phyloP scores from a whole-genome alignment of 371 early-diverging fungal species.

The Mortierella sp. region DNA sequence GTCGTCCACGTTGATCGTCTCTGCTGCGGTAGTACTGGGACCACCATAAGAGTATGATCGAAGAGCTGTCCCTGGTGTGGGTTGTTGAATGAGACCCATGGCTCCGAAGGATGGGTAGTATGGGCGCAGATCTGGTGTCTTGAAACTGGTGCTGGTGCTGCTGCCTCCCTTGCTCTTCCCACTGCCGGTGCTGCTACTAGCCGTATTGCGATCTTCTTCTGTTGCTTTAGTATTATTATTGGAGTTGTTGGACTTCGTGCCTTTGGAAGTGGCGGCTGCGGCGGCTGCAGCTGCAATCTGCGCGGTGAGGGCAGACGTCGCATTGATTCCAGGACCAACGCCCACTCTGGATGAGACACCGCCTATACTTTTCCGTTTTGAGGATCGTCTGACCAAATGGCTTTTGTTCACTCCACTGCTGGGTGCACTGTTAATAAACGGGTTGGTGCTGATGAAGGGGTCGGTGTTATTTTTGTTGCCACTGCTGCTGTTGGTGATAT shows the following conservation, averaged over 20 bases:
- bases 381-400: slow-evolving; percentile 11
- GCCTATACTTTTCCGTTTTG: slow-evolving; percentile 11
- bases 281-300: neutral
- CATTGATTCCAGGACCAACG: neutral
- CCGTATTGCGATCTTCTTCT: neutral
- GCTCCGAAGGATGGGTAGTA: slow-evolving; percentile 16
- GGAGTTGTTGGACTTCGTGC: neutral
- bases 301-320: slow-evolving; percentile 16
- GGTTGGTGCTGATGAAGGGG: neutral
- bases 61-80: neutral
- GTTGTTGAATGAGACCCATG: slow-evolving; percentile 10
- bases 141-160: neutral
- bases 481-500: neutral
- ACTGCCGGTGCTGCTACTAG: neutral
- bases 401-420: neutral
- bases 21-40: neutral
- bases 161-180: neutral
- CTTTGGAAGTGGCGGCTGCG: slow-evolving; percentile 1
- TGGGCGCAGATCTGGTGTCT: slow-evolving; percentile 1
- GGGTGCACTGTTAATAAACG: neutral
- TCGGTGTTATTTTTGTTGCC: neutral
- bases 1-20: neutral
- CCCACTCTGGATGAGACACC: neutral
- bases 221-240: neutral
- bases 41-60: slow-evolving; percentile 9